Percentiles rank a stretch among this genome's conserved stretches.
These are phyloP conservation scores for Fennellomyces sp. DNA, from an alignment of 371 early-diverging fungal genomes.

Conservation along the genomic window DNA sequence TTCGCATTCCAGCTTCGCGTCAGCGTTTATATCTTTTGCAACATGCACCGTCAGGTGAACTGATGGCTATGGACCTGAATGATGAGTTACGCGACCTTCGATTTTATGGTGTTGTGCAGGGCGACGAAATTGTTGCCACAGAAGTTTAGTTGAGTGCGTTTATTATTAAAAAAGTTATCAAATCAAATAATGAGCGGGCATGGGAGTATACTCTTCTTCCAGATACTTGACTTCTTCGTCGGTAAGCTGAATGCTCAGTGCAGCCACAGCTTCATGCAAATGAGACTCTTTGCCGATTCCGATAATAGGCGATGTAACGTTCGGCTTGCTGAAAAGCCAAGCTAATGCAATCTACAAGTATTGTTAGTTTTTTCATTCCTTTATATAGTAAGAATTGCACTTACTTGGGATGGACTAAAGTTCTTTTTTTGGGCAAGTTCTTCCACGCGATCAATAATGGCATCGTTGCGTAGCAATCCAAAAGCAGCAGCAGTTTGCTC, in stretches of 20 bases:
- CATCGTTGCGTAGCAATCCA: constrained; percentile 9
- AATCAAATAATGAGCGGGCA: neutral
- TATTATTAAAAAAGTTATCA: neutral
- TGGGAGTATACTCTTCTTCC: constrained; percentile 26
- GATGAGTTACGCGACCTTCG: constrained; percentile 50
- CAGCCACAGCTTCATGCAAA: constrained; percentile 34
- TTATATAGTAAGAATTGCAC: neutral
- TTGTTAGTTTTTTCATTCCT: neutral
- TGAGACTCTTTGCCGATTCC: constrained; percentile 41
- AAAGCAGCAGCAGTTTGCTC: constrained; percentile 11
- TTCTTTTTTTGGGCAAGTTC: constrained; percentile 48
- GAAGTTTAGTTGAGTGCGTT: neutral
- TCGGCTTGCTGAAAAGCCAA: constrained; percentile 43
- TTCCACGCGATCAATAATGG: constrained; percentile 35
- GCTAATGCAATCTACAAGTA: constrained; percentile 49
- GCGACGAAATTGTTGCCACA: constrained; percentile 29
- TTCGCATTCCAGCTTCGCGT: constrained; percentile 33
- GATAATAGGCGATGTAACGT: constrained; percentile 47
- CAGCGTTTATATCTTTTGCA: constrained; percentile 38
- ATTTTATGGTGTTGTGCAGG: constrained; percentile 36
- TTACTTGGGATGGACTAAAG: constrained; percentile 37
- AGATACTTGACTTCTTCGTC: constrained; percentile 35
- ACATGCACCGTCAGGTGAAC: neutral
- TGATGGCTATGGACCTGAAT: constrained; percentile 36
- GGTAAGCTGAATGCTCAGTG: constrained; percentile 30